Base-by-base conservation (phyloP, 139 green algal species). In the Nannochloris sp. region DNA sequence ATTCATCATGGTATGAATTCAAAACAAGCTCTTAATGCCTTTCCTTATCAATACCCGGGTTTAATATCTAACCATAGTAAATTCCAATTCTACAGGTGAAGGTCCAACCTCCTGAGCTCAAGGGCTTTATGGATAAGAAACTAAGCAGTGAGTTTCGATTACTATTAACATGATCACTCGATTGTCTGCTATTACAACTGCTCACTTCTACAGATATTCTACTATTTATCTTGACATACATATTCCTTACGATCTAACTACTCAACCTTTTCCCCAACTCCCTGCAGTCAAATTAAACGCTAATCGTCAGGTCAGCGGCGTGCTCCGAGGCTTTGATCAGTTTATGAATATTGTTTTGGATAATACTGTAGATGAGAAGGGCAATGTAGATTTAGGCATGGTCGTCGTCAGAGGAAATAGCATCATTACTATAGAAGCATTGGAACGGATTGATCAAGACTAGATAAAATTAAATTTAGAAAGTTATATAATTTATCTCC, bases 341-440 rank as follows among this genome's bases (percentile, higher is more conserved):
- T 99, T 99, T 74, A 97, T 98, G 90, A 99, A 99, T 78, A 72
- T 99, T 4, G 94, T 98, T 70, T 75, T 99, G 64, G 94, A 99
- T 77, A 77, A 83, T 46, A 89, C 87, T 2, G 81, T 96, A 29
- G 92, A 98, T 56, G 85, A 92, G 54, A 92, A 96, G 68, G 71
- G 80, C 10, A 95, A 95, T 47, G 76, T 74, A 15, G 91, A 98
- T 53, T 88, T 98, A 33, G 93, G 93, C 60, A 99, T 99, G 93
- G 91, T 98, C 73, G 92, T 97, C 0, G 87, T 99, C 13, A 78
- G 93, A 13, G 93, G 93, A 8, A 96, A 96, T 79, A 95, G 83
- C 74, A 95, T 99, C 8, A 60, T 92, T 33, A 93, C 90, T 3
- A 92, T 99, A 14, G 93, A 99, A 61, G 90, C 85, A 0, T 47